A percentile compares a stretch with the other conserved stretches of the same genome.
These are phyloP conservation scores for Lactifluus echinatus DNA, from an alignment of 768 basidiomycete species.

Conservation along the genomic window DNA sequence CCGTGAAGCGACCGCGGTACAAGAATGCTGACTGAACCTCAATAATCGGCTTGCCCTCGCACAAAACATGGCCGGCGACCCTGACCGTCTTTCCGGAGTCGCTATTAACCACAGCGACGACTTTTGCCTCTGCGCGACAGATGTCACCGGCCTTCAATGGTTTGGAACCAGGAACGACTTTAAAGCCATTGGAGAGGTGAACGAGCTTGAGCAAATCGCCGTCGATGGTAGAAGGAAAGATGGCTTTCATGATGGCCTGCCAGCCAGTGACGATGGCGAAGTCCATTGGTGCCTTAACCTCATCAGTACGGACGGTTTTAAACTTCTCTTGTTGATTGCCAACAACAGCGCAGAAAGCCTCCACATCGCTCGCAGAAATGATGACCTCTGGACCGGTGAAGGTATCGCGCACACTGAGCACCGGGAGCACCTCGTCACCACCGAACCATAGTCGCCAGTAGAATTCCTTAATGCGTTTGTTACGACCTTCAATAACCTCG, in stretches of 20 bases:
- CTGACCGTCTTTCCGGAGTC: conserved; percentile 91
- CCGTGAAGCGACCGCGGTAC: conserved; percentile 89
- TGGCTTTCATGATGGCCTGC: conserved; percentile 99
- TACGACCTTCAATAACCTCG: conserved; percentile 76
- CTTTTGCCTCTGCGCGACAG: conserved; percentile 82
- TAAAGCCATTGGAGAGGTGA: conserved; percentile 96
- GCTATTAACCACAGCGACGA: conserved; percentile 82
- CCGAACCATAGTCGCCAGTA: conserved; percentile 99
- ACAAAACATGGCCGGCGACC: conserved; percentile 77
- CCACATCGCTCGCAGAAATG: conserved; percentile 67
- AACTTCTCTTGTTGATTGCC: conserved; percentile 91
- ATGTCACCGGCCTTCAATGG: conserved; percentile 79
- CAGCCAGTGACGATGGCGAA: conserved; percentile 98
- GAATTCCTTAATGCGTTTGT: conserved; percentile 88
- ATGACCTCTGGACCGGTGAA: conserved; percentile 84
- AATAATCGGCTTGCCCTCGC: conserved; percentile 72
- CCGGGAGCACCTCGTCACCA: conserved; percentile 65
- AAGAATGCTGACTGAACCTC: conserved; percentile 95
- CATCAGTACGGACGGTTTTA: conserved; percentile 62
- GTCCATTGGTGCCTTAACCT: conserved; percentile 91
- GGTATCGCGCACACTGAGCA: conserved; percentile 70
- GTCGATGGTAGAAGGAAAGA: conserved; percentile 88
- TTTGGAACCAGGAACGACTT: conserved; percentile 67
- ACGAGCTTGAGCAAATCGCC: conserved; percentile 94
- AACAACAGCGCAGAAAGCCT: conserved; percentile 86